Base-by-base conservation (phyloP, 2,329 filamentous ascomycete genomes). In the Cadophora malorum region DNA sequence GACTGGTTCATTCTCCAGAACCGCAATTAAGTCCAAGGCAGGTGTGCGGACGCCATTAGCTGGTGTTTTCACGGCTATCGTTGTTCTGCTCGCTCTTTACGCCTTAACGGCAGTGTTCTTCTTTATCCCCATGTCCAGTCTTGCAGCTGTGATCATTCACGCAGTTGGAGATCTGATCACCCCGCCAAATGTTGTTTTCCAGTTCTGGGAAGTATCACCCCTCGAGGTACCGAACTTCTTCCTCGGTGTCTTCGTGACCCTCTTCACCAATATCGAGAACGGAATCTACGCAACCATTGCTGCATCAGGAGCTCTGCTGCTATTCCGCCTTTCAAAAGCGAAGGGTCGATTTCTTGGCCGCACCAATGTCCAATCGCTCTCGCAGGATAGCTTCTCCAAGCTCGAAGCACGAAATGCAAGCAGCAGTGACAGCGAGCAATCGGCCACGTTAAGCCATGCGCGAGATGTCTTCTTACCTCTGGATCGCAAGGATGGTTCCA, bases 11-110 rank as follows among this genome's bases (percentile, higher is more conserved):
- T 98, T 98, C 84, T 97, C 93, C 45, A 90, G 96, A 69, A 98
- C 96, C 33, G 95, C 96, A 63, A 97, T 98, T 81, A 97, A 97
- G 80, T 96, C 95, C 4, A 98, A 98, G 80, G 94, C 96, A 62
- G 96, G 96, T 76, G 95, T 97, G 4, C 89, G 93, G 25, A 97
- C 94, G 0, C 95, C 95, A 0, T 89, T 97, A 65, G 94, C 93
- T n/a, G 95, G 96, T 80, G 86, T 97, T 52, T 92, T 98, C 71
- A 97, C 94, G 7, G 94, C 92, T 0, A 65, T 91, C 16, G 86
- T 98, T 16, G 95, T 98, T 6, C 85, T 98, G 0, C 83, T 98
- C 7, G 94, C 96, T 45, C 93, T 97, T 70, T 98, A 97, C 76
- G 92, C 92, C 12, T 82, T 98, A 58, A 90, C 95, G 0, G 88